Conservation (phyloP, 2,329 filamentous ascomycete species). For the Pseudophaeomoniella oleicola region DNA sequence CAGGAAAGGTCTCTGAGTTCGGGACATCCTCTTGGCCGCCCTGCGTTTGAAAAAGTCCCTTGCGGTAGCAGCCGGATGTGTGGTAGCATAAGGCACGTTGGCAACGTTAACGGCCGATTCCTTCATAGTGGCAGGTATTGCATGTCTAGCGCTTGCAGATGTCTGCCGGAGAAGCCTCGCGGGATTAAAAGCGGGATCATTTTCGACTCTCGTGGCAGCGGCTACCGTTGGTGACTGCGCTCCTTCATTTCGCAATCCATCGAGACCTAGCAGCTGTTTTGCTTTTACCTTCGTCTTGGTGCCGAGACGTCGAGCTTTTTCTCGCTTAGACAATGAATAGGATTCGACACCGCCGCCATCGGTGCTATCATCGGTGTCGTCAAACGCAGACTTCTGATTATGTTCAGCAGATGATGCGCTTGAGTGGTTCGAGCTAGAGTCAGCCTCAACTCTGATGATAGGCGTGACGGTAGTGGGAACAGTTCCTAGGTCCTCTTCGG, state of each 20-base stretch:
- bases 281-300: constrained; percentile 1
- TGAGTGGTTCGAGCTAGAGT: background rate
- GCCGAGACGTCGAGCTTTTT: constrained; percentile 8
- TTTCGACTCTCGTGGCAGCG: constrained; percentile 4
- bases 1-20: constrained; percentile 19
- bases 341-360: no score
- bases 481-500: background rate
- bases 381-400: no score
- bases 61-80: constrained; percentile 17
- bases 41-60: constrained; percentile 17
- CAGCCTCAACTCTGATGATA: background rate
- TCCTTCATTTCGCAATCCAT: background rate
- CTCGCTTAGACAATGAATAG: constrained; percentile 2
- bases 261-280: background rate
- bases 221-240: background rate
- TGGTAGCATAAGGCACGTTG: constrained; percentile 11
- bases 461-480: background rate
- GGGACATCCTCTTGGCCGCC: constrained; percentile 16
- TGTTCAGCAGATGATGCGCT: no score
- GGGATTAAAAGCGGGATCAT: constrained; percentile 21
- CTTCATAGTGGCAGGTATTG: constrained; percentile 5
- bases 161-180: constrained; percentile 10
- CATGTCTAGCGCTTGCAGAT: constrained; percentile 7
- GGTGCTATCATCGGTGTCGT: no score
- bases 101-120: constrained; percentile 7